Base-by-base conservation (phyloP, 805 yeast species). In the Wickerhamiella spandovensis region DNA sequence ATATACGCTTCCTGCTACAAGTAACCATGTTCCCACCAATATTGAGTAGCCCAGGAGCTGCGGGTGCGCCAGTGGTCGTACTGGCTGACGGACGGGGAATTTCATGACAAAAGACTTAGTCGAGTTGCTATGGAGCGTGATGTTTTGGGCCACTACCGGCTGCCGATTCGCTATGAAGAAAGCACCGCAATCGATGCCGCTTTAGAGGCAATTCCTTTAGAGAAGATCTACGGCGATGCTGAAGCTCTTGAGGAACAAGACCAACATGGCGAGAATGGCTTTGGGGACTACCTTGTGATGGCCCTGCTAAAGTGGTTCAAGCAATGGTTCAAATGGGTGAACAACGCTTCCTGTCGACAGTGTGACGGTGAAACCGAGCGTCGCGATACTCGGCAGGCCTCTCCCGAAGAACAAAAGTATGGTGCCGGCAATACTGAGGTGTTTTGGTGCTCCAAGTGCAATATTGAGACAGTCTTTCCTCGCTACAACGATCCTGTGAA, bases 261-360 rank as follows among this genome's bases (percentile, higher is more conserved):
- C 25, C 63, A 59, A 47, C 58, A 49, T 10, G 59, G 55, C 7
- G 53, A 52, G 22, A 67, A 69, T 56, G 72, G 76, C 17, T 72
- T 76, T 51, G 72, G 76, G 38, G 90, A 83, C 60, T 67, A 73
- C 25, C 54, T 83, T 2, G 82, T 82, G 0, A 70, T 68, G 54
- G 82, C 76, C 53, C 61, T 81, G 30, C 65, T 83, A 13, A 65
- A 52, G 45, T 83, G 86, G 81, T 90, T 82, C 68, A 87, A 86
- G 57, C 70, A 79, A 39, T 88, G 85, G 67, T 90, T 90, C 67
- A 69, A 66, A 24, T 90, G 97, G 97, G 80, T 85, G 8, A 82
- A 83, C 58, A 72, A 73, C 37, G 87, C 92, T 0, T 62, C 69
- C 10, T 85, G 95, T 56, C 61, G 67, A 0, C 47, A 48, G 0